phyloP scores from a whole-genome alignment of 345 rosid genomes.

The Hevea brasiliensis region DNA sequence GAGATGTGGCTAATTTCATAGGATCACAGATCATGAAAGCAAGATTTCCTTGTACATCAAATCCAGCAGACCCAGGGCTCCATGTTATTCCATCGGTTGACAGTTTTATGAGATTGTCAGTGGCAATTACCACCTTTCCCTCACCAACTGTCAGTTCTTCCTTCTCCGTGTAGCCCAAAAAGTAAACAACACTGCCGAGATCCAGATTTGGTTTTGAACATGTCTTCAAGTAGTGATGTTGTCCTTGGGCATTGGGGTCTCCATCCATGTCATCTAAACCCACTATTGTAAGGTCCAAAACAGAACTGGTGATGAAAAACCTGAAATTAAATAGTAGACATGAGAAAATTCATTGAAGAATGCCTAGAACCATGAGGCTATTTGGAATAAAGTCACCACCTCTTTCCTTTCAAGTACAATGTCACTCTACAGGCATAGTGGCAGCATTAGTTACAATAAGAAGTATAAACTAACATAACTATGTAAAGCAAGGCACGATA shows the following conservation, averaged over 20 bases:
- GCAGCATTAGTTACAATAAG: neutral
- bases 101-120: conserved; percentile 85
- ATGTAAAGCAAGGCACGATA: neutral
- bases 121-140: conserved; percentile 90
- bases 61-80: conserved; percentile 95
- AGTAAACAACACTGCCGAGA: conserved; percentile 70
- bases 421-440: neutral
- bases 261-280: conserved; percentile 78
- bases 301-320: conserved; percentile 89
- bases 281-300: conserved; percentile 87
- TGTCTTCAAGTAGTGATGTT: conserved; percentile 76
- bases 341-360: neutral
- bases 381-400: neutral
- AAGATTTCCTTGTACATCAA: conserved; percentile 85
- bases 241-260: conserved; percentile 64
- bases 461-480: neutral
- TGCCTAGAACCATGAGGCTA: neutral
- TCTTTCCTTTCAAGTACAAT: neutral
- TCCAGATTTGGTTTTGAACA: conserved; percentile 78
- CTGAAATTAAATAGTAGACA: conserved; percentile 43
- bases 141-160: conserved; percentile 73
- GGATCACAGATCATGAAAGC: conserved; percentile 98
- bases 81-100: conserved; percentile 74
- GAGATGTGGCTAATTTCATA: conserved; percentile 92
- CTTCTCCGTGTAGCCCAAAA: conserved; percentile 65